Percentiles rank a stretch among this genome's conserved stretches.
phyloP scores from a whole-genome alignment of 768 basidiomycete species.

The Cystofilobasidium macerans region DNA sequence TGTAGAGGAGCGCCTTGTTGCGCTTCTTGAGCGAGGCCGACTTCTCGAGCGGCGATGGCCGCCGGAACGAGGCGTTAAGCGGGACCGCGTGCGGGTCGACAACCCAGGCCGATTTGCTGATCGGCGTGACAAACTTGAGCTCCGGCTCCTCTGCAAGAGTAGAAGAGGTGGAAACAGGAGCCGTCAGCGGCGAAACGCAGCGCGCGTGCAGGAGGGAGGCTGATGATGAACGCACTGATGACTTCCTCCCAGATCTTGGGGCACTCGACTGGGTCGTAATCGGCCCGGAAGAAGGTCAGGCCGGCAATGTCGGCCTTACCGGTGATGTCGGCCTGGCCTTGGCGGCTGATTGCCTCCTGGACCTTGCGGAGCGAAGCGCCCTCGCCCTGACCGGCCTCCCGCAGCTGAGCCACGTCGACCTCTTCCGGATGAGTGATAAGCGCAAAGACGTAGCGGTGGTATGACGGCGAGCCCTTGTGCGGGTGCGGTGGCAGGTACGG shows the following conservation, averaged over 20 bases:
- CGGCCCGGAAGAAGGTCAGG: slow-evolving; percentile 15
- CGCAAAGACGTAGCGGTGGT: slow-evolving; percentile 77
- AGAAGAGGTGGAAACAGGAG: neutral
- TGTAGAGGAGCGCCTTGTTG: slow-evolving; percentile 3
- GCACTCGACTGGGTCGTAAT: slow-evolving; percentile 12
- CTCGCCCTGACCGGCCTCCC: neutral
- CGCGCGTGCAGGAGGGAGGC: too few species aligned
- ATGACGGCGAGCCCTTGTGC: slow-evolving; percentile 62
- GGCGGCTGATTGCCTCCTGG: neutral
- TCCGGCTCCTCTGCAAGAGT: slow-evolving; percentile 8
- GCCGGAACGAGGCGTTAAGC: neutral
- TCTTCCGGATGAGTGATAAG: slow-evolving; percentile 53
- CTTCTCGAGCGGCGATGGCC: neutral
- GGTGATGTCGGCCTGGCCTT: neutral
- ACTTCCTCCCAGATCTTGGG: slow-evolving; percentile 22
- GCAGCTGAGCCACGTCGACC: neutral
- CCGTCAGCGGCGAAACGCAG: neutral
- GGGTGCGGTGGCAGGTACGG: slow-evolving; percentile 85
- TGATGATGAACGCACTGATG: slow-evolving; percentile 15
- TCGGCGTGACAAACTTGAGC: slow-evolving; percentile 7
- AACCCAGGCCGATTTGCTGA: neutral
- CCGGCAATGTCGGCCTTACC: neutral
- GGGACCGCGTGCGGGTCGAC: neutral
- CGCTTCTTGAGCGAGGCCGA: neutral
- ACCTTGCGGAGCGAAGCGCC: slow-evolving; percentile 4